Evolutionary conservation across 139 green algal species (phyloP).

Genomic region (Volvox reticuliferus): DNA sequence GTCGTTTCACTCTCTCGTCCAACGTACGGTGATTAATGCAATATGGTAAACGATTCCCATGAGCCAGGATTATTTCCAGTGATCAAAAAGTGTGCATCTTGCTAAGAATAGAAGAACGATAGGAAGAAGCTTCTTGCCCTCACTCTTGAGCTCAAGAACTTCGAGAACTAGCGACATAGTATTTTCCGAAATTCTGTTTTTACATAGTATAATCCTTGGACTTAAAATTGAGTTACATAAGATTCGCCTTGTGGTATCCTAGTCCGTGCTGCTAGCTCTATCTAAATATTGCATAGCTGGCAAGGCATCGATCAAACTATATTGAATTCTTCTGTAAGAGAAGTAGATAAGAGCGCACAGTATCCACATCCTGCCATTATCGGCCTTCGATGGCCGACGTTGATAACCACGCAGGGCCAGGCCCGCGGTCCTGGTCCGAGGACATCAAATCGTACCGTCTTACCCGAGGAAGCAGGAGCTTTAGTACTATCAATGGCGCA

Average conservation of each 20-base stretch:
- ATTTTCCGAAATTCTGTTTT: not conserved
- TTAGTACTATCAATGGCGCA: not conserved
- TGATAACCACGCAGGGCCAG: not conserved
- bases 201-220: not conserved
- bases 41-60: too few species aligned
- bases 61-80: too few species aligned
- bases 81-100: too few species aligned
- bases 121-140: not conserved
- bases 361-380: too few species aligned
- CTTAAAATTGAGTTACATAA: not conserved
- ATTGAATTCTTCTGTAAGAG: too few species aligned
- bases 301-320: not conserved
- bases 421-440: constrained; percentile 39
- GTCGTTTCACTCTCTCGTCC: too few species aligned
- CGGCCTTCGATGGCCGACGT: constrained; percentile 9
- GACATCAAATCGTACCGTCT: constrained; percentile 26
- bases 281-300: not conserved
- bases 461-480: constrained; percentile 11
- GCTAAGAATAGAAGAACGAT: too few species aligned
- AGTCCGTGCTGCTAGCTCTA: not conserved
- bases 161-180: not conserved
- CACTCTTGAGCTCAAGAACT: not conserved
- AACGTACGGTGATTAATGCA: too few species aligned
- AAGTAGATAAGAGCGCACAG: too few species aligned
- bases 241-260: not conserved